Evolutionary conservation across 2,329 filamentous ascomycete species (phyloP).

Genomic region (Fusarium bulbicola): DNA sequence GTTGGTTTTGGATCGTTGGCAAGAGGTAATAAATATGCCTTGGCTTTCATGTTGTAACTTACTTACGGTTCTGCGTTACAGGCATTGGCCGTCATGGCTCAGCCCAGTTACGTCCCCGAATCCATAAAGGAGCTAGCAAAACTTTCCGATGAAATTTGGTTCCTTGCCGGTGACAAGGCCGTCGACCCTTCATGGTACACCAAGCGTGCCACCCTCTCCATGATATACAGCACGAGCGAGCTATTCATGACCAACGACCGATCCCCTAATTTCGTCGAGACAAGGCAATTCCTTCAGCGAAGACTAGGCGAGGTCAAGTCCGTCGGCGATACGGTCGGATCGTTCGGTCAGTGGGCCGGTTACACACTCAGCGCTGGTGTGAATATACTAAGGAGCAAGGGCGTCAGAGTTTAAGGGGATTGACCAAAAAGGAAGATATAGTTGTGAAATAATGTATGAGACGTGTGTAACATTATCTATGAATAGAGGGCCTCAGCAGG

Average conservation of each 20-base stretch:
- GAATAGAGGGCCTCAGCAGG: conserved; percentile 23
- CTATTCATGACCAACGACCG: conserved; percentile 93
- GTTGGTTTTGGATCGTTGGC: conserved; percentile 79
- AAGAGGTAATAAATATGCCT: conserved; percentile 71
- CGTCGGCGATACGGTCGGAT: conserved; percentile 69
- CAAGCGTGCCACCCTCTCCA: conserved; percentile 65
- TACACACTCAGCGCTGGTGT: conserved; percentile 81
- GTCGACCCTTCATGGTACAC: conserved; percentile 91
- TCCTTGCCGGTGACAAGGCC: conserved; percentile 80
- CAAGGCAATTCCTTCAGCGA: conserved; percentile 80
- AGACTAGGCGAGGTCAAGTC: conserved; percentile 75
- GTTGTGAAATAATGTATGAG: conserved; percentile 43
- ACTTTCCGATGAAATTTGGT: conserved; percentile 93
- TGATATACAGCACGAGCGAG: conserved; percentile 77
- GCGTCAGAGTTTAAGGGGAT: conserved; percentile 73
- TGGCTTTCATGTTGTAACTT: not conserved
- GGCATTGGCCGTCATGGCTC: conserved; percentile 91
- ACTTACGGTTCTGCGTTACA: conserved; percentile 48
- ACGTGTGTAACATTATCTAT: conserved; percentile 31
- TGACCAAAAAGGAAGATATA: not conserved
- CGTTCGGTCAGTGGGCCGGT: conserved; percentile 78
- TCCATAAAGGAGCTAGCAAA: conserved; percentile 82
- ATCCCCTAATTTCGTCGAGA: conserved; percentile 77
- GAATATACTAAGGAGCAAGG: conserved; percentile 89
- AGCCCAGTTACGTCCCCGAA: conserved; percentile 78